Evolutionary conservation across 2,329 filamentous ascomycete species (phyloP).

Genomic region (Exophiala aquamarina): DNA sequence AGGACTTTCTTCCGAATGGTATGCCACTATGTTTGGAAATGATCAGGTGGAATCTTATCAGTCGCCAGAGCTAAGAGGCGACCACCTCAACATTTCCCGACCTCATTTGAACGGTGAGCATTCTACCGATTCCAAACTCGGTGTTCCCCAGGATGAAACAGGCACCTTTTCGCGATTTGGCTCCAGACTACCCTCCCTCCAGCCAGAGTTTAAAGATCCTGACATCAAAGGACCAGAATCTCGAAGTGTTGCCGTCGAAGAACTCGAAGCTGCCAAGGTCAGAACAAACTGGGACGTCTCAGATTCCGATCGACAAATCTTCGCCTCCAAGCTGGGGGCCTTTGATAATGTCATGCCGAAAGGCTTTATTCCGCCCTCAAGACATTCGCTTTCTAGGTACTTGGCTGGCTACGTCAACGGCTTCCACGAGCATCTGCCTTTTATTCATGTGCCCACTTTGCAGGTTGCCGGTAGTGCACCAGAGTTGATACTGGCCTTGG

Average conservation of each 20-base stretch:
- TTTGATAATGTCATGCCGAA: constrained; percentile 48
- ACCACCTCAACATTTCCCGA: constrained; percentile 35
- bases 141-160: constrained; percentile 37
- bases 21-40: constrained; percentile 44
- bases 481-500: constrained; percentile 52
- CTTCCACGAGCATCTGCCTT: constrained; percentile 52
- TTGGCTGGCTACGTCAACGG: constrained; percentile 54
- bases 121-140: constrained; percentile 38
- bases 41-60: constrained; percentile 37
- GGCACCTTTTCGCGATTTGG: constrained; percentile 50
- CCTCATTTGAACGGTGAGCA: constrained; percentile 41
- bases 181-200: constrained; percentile 47
- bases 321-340: constrained; percentile 45
- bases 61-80: constrained; percentile 36
- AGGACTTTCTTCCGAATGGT: constrained; percentile 51
- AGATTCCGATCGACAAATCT: constrained; percentile 46
- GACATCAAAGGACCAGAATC: constrained; percentile 34
- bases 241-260: constrained; percentile 39
- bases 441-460: constrained; percentile 51
- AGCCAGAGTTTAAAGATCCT: constrained; percentile 46
- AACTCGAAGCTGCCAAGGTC: constrained; percentile 34
- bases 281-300: constrained; percentile 48
- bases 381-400: constrained; percentile 49
- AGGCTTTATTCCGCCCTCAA: constrained; percentile 49
- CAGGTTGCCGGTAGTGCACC: constrained; percentile 45